Evolutionary conservation across 208 protist genomes (phyloP).

Genomic region (Blechomonas ayalai): DNA sequence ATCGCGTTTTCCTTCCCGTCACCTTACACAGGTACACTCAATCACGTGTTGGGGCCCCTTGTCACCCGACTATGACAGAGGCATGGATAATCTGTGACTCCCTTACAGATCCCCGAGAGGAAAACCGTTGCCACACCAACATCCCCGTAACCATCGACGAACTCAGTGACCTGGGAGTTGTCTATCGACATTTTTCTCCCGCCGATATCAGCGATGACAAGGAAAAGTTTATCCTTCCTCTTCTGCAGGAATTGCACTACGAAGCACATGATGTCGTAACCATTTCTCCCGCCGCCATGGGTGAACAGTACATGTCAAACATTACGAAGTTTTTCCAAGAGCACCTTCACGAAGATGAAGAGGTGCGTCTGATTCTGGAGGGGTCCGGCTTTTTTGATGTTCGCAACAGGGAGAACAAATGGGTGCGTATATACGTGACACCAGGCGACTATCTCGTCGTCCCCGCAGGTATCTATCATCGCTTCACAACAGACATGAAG

Average conservation of each 20-base stretch:
- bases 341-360: slow-evolving; percentile 88
- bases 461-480: slow-evolving; percentile 81
- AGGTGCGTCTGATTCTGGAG: slow-evolving; percentile 68
- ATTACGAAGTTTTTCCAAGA: slow-evolving; percentile 63
- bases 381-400: slow-evolving; percentile 87
- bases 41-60: too few species aligned
- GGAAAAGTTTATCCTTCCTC: slow-evolving; percentile 16
- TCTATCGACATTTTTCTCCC: slow-evolving; percentile 23
- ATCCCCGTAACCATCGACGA: slow-evolving; percentile 29
- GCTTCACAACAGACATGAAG: slow-evolving; percentile 61
- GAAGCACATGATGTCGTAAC: slow-evolving; percentile 40
- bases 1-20: too few species aligned
- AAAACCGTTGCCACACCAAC: slow-evolving; percentile 43
- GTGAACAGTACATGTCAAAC: slow-evolving; percentile 31
- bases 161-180: slow-evolving; percentile 27
- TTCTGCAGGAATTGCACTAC: slow-evolving; percentile 38
- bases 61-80: slow-evolving; percentile 15
- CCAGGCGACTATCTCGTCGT: slow-evolving; percentile 62
- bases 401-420: slow-evolving; percentile 50
- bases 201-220: slow-evolving; percentile 18
- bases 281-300: slow-evolving; percentile 17
- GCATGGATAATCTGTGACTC: too few species aligned
- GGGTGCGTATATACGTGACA: slow-evolving; percentile 54
- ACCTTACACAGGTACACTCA: too few species aligned
- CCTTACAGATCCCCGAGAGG: slow-evolving; percentile 33